Evolutionary conservation across 345 rosid genomes (phyloP).

Genomic region (Punica granatum): DNA sequence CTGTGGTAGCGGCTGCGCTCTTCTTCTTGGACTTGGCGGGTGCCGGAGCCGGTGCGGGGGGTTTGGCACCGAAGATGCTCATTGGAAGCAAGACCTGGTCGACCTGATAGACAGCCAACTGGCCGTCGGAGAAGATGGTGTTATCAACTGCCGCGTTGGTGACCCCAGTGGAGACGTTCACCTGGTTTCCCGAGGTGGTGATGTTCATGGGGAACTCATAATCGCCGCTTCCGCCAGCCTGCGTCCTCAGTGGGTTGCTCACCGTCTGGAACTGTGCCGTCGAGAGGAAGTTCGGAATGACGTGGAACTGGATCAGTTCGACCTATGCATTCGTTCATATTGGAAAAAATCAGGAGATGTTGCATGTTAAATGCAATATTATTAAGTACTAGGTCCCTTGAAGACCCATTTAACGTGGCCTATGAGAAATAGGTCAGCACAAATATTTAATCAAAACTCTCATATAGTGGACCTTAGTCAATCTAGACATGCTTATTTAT

Average conservation of each 20-base stretch:
- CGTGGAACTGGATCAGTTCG: constrained; percentile 31
- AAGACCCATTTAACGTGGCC: not conserved
- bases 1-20: constrained; percentile 6
- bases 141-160: constrained; percentile 33
- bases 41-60: constrained; percentile 42
- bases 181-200: constrained; percentile 23
- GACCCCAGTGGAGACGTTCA: constrained; percentile 37
- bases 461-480: not conserved
- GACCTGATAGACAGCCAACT: constrained; percentile 33
- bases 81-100: constrained; percentile 43
- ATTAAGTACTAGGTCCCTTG: not conserved
- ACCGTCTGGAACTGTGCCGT: constrained; percentile 33
- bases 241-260: constrained; percentile 37
- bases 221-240: constrained; percentile 25
- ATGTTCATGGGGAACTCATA: constrained; percentile 25
- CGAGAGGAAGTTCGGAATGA: constrained; percentile 23
- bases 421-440: not conserved
- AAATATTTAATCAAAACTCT: not conserved
- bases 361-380: not conserved
- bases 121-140: constrained; percentile 25
- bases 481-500: no score
- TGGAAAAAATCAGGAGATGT: not conserved
- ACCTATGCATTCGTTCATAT: constrained; percentile 8
- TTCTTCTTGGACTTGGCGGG: constrained; percentile 29
- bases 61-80: constrained; percentile 31